Percentiles rank a stretch among this genome's conserved stretches.
phyloP scores from a whole-genome alignment of 345 rosid genomes.

The Geranium brycei region DNA sequence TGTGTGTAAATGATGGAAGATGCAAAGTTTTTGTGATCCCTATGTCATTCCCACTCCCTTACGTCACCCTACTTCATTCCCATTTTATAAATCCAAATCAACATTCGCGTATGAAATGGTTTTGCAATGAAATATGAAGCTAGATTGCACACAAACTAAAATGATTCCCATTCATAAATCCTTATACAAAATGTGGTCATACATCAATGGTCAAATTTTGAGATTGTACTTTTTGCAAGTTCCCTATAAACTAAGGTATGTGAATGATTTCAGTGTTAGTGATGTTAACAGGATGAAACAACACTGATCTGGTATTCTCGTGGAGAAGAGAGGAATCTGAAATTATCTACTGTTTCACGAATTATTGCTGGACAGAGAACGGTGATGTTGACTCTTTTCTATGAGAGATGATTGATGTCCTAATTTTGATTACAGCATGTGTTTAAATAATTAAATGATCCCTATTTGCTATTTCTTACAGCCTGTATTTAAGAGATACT shows the following conservation, averaged over 20 bases:
- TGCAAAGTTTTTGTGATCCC: too few species aligned
- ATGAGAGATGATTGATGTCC: constrained; percentile 3
- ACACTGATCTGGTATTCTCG: constrained; percentile 70
- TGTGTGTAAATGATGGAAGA: too few species aligned
- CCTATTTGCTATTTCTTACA: constrained; percentile 9
- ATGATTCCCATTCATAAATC: too few species aligned
- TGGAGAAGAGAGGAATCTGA: constrained; percentile 62
- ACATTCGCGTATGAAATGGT: too few species aligned
- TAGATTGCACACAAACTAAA: too few species aligned
- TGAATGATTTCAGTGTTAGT: constrained; percentile 33
- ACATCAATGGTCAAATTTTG: too few species aligned
- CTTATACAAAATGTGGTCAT: too few species aligned
- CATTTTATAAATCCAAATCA: too few species aligned
- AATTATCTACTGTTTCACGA: constrained; percentile 44
- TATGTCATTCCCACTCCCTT: too few species aligned
- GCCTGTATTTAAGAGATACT: constrained; percentile 85
- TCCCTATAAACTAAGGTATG: constrained; percentile 10
- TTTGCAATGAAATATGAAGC: too few species aligned
- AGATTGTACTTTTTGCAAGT: background rate
- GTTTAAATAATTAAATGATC: too few species aligned
- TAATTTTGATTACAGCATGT: background rate
- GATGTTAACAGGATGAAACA: constrained; percentile 69
- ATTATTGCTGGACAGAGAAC: constrained; percentile 94
- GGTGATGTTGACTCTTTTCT: constrained; percentile 32
- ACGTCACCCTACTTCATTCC: too few species aligned